Percentiles rank a stretch among this genome's conserved stretches.
Conservation (phyloP, 129 eudicot genomes). For the Cynara cardunculus region DNA sequence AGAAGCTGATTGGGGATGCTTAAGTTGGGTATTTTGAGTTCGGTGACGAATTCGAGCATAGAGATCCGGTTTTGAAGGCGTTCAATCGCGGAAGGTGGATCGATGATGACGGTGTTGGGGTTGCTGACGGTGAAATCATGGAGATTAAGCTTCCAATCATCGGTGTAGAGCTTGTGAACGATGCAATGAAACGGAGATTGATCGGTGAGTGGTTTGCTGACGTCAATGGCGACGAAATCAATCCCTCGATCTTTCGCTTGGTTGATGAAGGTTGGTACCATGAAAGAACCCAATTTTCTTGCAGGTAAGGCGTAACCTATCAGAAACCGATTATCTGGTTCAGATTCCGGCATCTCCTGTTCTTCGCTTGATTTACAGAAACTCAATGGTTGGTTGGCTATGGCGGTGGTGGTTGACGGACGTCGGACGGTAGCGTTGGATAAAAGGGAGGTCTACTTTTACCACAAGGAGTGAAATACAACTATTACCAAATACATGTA, state of each 20-base stretch:
- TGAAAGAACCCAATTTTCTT: background rate
- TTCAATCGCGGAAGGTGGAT: slow-evolving; percentile 12
- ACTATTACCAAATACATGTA: background rate
- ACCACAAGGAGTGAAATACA: background rate
- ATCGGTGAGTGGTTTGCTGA: background rate
- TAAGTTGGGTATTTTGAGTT: slow-evolving; percentile 8
- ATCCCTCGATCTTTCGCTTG: slow-evolving; percentile 19
- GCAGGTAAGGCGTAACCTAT: background rate
- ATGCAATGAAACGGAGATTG: slow-evolving; percentile 34
- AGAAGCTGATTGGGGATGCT: slow-evolving; percentile 44
- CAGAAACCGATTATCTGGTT: background rate
- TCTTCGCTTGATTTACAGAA: background rate
- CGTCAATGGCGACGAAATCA: slow-evolving; percentile 24
- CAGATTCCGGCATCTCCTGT: background rate
- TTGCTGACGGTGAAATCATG: background rate
- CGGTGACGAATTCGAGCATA: slow-evolving; percentile 25
- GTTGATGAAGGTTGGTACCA: background rate
- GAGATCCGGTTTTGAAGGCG: slow-evolving; percentile 28
- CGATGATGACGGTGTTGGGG: slow-evolving; percentile 25
- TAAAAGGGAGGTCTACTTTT: background rate
- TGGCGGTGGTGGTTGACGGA: background rate
- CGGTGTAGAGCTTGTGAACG: slow-evolving; percentile 28
- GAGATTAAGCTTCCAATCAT: slow-evolving; percentile 29
- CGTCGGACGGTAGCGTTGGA: background rate
- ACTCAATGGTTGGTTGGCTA: background rate